Evolutionary conservation across 345 rosid species (phyloP).

Genomic region (Populus simonii): DNA sequence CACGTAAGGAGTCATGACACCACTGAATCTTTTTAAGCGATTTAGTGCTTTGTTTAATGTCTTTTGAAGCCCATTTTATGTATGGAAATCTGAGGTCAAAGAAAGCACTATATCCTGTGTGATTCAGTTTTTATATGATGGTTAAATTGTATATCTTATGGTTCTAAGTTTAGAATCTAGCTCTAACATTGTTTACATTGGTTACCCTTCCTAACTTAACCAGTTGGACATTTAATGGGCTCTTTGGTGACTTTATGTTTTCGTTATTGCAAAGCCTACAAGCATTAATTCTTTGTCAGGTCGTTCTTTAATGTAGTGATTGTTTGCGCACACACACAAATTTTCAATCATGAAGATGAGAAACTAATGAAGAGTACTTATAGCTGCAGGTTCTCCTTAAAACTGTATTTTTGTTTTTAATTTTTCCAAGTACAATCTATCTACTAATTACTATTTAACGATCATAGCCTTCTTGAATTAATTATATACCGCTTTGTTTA

Average conservation of each 20-base stretch:
- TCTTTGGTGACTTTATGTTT: neutral
- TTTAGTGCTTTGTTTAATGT: neutral
- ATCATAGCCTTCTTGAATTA: neutral
- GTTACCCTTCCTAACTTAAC: neutral
- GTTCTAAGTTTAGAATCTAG: neutral
- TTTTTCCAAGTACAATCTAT: neutral
- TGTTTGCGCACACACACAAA: neutral
- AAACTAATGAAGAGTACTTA: too few species aligned
- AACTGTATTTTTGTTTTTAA: neutral
- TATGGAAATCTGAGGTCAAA: neutral
- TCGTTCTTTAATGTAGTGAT: neutral
- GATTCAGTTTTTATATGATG: conserved; percentile 9
- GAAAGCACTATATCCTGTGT: neutral
- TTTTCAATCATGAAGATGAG: neutral
- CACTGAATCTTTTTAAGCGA: neutral
- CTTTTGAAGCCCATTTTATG: conserved; percentile 8
- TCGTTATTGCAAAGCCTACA: neutral
- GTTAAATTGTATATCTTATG: conserved; percentile 1
- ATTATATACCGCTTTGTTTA: too few species aligned
- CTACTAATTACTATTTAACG: neutral
- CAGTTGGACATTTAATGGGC: neutral
- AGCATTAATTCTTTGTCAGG: neutral
- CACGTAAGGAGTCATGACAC: neutral
- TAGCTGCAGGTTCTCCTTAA: neutral
- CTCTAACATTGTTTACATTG: neutral